Percentiles rank a stretch among this genome's conserved stretches.
phyloP scores from a whole-genome alignment of 139 green algal genomes.

The Picochlorum sp. region DNA sequence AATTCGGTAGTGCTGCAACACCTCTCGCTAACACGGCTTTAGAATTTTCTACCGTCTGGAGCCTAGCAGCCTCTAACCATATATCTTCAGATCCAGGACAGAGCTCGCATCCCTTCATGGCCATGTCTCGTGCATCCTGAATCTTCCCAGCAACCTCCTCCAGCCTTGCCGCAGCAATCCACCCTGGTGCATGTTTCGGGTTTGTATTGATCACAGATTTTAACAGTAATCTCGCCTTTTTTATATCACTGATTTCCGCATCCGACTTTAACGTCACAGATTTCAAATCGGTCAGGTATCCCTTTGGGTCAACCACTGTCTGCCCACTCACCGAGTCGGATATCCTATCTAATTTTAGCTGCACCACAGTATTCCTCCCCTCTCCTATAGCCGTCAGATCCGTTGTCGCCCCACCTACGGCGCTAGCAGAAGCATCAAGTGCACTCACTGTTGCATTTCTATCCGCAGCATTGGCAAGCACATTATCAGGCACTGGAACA shows the following conservation, averaged over 20 bases:
- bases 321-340: constrained; percentile 83
- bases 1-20: constrained; percentile 67
- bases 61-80: constrained; percentile 90
- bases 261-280: constrained; percentile 62
- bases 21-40: constrained; percentile 84
- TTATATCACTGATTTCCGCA: constrained; percentile 96
- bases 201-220: constrained; percentile 95
- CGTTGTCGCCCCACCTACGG: constrained; percentile 54
- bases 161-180: constrained; percentile 88
- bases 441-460: constrained; percentile 49
- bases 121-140: constrained; percentile 40
- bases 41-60: constrained; percentile 67
- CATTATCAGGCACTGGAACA: constrained; percentile 81
- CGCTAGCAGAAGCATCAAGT: constrained; percentile 26
- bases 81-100: constrained; percentile 94
- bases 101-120: constrained; percentile 79
- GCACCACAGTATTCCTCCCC: constrained; percentile 67
- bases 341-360: constrained; percentile 91
- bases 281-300: constrained; percentile 95
- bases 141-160: constrained; percentile 72
- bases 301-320: constrained; percentile 96
- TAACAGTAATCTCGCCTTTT: constrained; percentile 92
- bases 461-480: constrained; percentile 64
- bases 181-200: constrained; percentile 89
- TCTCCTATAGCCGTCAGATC: constrained; percentile 90